Percentiles rank a stretch among this genome's conserved stretches.
Conservation (phyloP, 140 eudicot genomes). For the Anethum foeniculum region DNA sequence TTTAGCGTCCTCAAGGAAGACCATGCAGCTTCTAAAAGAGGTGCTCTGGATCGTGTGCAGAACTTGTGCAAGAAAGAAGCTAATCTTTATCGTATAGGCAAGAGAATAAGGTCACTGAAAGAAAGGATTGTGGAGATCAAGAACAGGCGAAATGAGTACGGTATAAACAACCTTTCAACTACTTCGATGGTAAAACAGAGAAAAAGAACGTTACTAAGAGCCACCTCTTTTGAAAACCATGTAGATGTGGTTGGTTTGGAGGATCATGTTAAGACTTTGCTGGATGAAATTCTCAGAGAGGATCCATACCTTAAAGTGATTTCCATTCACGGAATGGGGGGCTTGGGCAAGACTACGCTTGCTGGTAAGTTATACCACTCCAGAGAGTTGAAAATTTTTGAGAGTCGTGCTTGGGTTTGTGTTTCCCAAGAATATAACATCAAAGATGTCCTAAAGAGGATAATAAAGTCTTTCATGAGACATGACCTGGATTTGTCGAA, state of each 20-base stretch:
- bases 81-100: background rate
- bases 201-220: background rate
- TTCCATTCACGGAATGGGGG: constrained; percentile 21
- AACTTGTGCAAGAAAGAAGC: constrained; percentile 1
- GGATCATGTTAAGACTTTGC: background rate
- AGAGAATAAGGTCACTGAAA: background rate
- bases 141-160: background rate
- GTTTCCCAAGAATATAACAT: constrained; percentile 12
- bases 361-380: constrained; percentile 12
- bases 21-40: background rate
- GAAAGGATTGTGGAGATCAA: background rate
- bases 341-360: constrained; percentile 23
- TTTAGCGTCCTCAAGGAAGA: too few relatives aligned
- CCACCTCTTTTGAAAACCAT: background rate
- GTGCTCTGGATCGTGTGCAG: background rate
- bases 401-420: constrained; percentile 21
- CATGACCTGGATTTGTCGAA: background rate
- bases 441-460: background rate
- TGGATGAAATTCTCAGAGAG: background rate
- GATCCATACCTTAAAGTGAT: background rate
- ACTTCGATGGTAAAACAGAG: background rate
- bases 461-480: constrained; percentile 9
- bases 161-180: background rate
- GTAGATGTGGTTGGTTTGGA: constrained; percentile 19
- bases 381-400: background rate